phyloP scores from a whole-genome alignment of 2,329 filamentous ascomycete species.

The Pseudogymnoascus sp. region DNA sequence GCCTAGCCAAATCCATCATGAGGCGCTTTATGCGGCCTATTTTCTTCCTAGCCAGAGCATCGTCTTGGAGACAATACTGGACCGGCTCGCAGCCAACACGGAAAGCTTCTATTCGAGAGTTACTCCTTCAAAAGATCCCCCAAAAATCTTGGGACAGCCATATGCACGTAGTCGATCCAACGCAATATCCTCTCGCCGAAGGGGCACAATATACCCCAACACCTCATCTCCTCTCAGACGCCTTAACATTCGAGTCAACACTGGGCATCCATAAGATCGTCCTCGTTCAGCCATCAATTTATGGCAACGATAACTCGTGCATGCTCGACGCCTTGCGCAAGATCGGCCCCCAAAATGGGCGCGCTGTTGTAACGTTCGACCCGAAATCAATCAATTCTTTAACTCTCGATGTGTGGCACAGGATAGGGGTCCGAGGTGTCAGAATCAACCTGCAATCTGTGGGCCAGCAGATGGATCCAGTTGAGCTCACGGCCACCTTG shows the following conservation, averaged over 20 bases:
- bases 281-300: slow-evolving; percentile 54
- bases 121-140: background rate
- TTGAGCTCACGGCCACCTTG: slow-evolving; percentile 36
- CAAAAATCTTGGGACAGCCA: slow-evolving; percentile 41
- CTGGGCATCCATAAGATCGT: slow-evolving; percentile 49
- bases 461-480: slow-evolving; percentile 30
- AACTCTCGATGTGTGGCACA: slow-evolving; percentile 46
- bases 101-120: background rate
- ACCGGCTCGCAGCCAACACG: background rate
- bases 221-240: slow-evolving; percentile 42
- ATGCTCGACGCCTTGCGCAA: slow-evolving; percentile 44
- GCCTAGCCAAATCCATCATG: slow-evolving; percentile 3
- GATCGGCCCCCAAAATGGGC: slow-evolving; percentile 41
- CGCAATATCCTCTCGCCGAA: slow-evolving; percentile 39
- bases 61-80: slow-evolving; percentile 3
- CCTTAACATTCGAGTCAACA: slow-evolving; percentile 41
- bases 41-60: slow-evolving; percentile 2
- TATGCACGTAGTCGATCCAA: slow-evolving; percentile 54
- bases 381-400: slow-evolving; percentile 32
- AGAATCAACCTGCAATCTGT: slow-evolving; percentile 51
- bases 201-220: slow-evolving; percentile 44
- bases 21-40: slow-evolving; percentile 4
- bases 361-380: slow-evolving; percentile 51
- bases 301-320: slow-evolving; percentile 52
- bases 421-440: slow-evolving; percentile 49